Conservation (phyloP, 805 yeast species). For the Nakazawaea wyomingensis region DNA sequence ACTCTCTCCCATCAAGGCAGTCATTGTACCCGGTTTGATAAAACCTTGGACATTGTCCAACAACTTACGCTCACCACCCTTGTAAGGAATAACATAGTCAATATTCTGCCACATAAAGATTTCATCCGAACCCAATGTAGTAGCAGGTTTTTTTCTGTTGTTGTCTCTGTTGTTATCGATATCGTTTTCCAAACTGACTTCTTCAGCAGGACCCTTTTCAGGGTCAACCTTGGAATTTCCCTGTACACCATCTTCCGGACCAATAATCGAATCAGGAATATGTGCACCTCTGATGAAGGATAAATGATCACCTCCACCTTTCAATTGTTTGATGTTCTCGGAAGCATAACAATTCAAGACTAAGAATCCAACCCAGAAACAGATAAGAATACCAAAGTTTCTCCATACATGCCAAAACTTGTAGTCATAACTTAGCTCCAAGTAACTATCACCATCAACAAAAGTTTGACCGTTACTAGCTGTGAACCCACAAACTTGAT, state of each 20-base stretch:
- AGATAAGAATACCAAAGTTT: conserved; percentile 55
- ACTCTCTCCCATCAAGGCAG: conserved; percentile 43
- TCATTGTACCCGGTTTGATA: conserved; percentile 34
- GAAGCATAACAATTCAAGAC: conserved; percentile 22
- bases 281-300: conserved; percentile 37
- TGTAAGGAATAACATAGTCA: conserved; percentile 20
- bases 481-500: conserved; percentile 46
- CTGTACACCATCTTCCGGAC: conserved; percentile 24
- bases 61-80: conserved; percentile 19
- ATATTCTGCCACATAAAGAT: conserved; percentile 20
- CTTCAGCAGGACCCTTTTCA: conserved; percentile 21
- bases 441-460: conserved; percentile 50
- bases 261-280: conserved; percentile 19
- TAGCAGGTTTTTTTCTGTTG: background rate
- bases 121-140: conserved; percentile 12
- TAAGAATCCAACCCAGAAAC: conserved; percentile 36
- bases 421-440: conserved; percentile 43
- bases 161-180: conserved; percentile 6
- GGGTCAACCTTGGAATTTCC: background rate
- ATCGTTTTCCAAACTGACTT: conserved; percentile 8
- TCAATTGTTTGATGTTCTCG: conserved; percentile 20
- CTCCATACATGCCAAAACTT: conserved; percentile 67
- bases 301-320: conserved; percentile 27
- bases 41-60: conserved; percentile 24
- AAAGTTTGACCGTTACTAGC: conserved; percentile 27